Base-by-base conservation (phyloP, 495 filamentous ascomycete genomes). In the Amphirosellinia nigrospora region DNA sequence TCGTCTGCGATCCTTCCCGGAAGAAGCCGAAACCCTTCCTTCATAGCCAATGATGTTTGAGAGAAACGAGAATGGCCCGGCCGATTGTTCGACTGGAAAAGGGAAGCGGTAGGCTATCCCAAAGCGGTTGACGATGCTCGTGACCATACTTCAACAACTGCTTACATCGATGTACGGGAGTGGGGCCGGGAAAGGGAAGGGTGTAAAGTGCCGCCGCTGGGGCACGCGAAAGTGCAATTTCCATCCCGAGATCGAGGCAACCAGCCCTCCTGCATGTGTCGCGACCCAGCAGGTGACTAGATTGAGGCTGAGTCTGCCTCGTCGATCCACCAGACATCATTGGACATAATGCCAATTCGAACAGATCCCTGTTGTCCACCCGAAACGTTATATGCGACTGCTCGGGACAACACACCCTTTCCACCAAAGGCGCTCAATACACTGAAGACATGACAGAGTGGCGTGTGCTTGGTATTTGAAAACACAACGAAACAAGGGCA, bases 261-360 rank as follows among this genome's bases (percentile, higher is more conserved):
- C 62, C 52, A 64, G 36, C 66, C 65, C 56, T 69, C 69, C 46
- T 63, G 56, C 60, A 70, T 70, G 45, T 15, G 26, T 39, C 60
- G 68, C 48, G 68, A 39, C 60, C 59, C 60, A 43, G 38, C 36
- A 28, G 34, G 60, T 21, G 52, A 60, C 52, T 59, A n/a, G 30
- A 50, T 53, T 70, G 68, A 70, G 68, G 68, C 68, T 70, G 68
- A 70, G 60, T 45, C 19, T 36, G 46, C 48, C 50, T 70, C 39
- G 48, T 64, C 60, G 50, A 64, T 63, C 68, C 46, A 53, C 48
- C 32, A 48, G 58, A 64, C 48, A 34, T 36, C 64, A 67, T 59
- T 67, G 52, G 64, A 34, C 30, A 39, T 28, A 34, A 56, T 30
- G 46, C 10, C 8, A 15, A n/a, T 15, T 50, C 61, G 21, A 64